Evolutionary conservation across 805 yeast species (phyloP), one percentile per base, ranked within the genome.

Genomic region (Nakazawaea wickerhamii): DNA sequence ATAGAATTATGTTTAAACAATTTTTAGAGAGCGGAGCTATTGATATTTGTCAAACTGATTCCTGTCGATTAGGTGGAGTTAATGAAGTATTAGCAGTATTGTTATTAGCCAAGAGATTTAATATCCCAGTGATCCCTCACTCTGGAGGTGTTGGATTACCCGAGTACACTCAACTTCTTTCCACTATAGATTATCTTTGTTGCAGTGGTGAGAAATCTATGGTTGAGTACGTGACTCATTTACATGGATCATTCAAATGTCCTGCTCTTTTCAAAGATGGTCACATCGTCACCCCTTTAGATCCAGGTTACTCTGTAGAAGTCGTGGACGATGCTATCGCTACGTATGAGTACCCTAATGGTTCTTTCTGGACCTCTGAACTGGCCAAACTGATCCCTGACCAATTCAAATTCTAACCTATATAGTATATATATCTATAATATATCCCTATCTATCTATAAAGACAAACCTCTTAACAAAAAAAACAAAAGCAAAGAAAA

Each of bases 101-200:
- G 43, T 36, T 53, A 19, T 38, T 53, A 48, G 57, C 57, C 20
- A 39, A 43, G 33, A 52, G 50, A 36, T 53, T 47, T 35, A 43
- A 43, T 23, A 49, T 53, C 22, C 55, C 52, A 13, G 49, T 48
- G 19, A 49, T 52, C 30, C 57, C 57, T 18, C 57, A 53, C 31
- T 43, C 48, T 32, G 55, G 57, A 17, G 57, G 52, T 21, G 50
- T 53, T 39, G 57, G 57, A 5, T 47, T 53, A 17, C 50, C 57
- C 3, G 57, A 53, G 40, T 44, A 48, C 30, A 53, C 57, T 3
- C 48, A 47, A 23, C 57, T 52, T 35, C 35, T 53, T 15, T 45
- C 52, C 7, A 50, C 53, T 10, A 53, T 53, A 10, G 57, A 53
- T 36, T 53, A 53, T 37, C 41, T 51, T 15, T 32, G 48, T 15